Evolutionary conservation across 1,139 yeast species (phyloP), one percentile per base, ranked within the genome.

Genomic region (Petasospora fabianii): DNA sequence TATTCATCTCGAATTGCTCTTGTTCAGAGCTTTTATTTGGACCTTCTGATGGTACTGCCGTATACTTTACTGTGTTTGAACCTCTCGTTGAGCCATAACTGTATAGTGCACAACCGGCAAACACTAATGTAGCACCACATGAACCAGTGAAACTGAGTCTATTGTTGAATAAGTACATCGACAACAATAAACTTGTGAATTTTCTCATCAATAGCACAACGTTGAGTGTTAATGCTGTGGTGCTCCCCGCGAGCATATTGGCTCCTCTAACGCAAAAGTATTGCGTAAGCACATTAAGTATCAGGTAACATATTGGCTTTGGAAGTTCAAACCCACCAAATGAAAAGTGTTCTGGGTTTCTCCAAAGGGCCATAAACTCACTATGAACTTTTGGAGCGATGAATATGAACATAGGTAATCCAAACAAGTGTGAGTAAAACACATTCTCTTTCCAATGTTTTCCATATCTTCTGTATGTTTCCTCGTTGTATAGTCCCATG

Each of bases 181-280:
- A 79, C 18, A 83, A 49, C 21, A 77, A 45, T 40, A 84, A 60
- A 44, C 86, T 79, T 11, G 72, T 58, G 46, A 82, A 75, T 55
- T 82, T 80, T 34, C 92, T 68, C 7, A 80, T 61, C 38, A 79
- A 65, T 20, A 83, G 63, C 1, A 79, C 74, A 19, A 83, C 72
- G 0, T 80, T 71, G 2, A 83, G 75, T 0, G 85, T 77, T 35
- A 83, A 57, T 0, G 90, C 83, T 21, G 76, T 65, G 1, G 79
- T 66, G 21, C 60, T 61, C 7, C 83, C 77, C 0, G 82, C 78
- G 17, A 83, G 61, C 52, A 67, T 68, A 53, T 80, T 80, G 16
- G 82, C 90, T 4, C 90, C 88, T 13, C 75, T 62, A 3, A 80
- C 76, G 54, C 94, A 84, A 5, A 77, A 39, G 49, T 73, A 72